Conservation (phyloP, 1,284 basidiomycete species). For the Moniliophthora roreri region DNA sequence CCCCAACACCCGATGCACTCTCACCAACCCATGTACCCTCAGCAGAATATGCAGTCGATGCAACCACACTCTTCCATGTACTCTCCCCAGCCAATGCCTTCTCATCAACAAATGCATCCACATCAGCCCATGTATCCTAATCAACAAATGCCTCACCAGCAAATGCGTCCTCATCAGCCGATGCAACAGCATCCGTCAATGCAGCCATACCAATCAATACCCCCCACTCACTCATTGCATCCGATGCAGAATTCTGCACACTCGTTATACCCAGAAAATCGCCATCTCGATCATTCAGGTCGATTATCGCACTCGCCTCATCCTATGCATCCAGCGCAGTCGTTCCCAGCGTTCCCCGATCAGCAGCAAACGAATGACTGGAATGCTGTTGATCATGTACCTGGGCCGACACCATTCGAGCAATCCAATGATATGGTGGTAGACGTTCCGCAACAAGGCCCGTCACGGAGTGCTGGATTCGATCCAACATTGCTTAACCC, state of each 20-base stretch:
- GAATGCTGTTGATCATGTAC: not conserved
- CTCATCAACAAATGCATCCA: not conserved
- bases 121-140: not conserved
- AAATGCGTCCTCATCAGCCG: not conserved
- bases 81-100: not conserved
- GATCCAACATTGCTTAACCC: conserved; percentile 6
- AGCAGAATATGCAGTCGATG: not conserved
- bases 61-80: not conserved
- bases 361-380: conserved; percentile 2
- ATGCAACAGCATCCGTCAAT: not conserved
- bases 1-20: not conserved
- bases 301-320: not conserved
- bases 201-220: not conserved
- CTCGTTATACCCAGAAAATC: not conserved
- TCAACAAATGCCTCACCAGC: not conserved
- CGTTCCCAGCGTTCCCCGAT: not conserved
- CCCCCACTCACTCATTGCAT: too few species aligned
- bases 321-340: not conserved
- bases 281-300: not conserved
- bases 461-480: conserved; percentile 1
- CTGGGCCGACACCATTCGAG: not conserved
- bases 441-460: not conserved
- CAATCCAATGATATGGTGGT: not conserved
- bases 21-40: not conserved
- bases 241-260: not conserved